Conservation (phyloP, 176 grass and related monocot species). For the Puya raimondii region DNA sequence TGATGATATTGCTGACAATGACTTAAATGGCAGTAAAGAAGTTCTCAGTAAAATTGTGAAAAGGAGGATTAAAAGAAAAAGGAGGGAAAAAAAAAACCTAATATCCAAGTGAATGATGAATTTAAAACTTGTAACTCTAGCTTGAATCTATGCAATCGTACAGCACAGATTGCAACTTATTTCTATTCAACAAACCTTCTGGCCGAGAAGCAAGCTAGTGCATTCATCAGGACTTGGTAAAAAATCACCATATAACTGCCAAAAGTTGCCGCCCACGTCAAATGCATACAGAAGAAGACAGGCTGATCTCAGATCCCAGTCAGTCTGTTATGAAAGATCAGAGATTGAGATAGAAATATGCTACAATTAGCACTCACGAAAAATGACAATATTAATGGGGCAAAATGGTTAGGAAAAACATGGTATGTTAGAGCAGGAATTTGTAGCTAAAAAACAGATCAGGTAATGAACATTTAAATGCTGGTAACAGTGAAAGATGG, state of each 20-base stretch:
- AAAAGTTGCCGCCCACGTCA: conserved; percentile 77
- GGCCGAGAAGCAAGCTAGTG: conserved; percentile 80
- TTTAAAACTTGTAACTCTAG: neutral
- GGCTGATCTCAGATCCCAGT: conserved; percentile 88
- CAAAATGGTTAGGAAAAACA: too few species aligned
- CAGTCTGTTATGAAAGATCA: conserved; percentile 36
- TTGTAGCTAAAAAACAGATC: neutral
- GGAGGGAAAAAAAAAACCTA: neutral
- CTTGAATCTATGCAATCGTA: neutral
- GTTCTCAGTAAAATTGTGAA: too few species aligned
- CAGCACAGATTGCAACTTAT: neutral
- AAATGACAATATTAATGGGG: too few species aligned
- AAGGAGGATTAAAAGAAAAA: too few species aligned
- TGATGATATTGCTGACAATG: too few species aligned
- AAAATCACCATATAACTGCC: conserved; percentile 92
- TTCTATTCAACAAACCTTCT: conserved; percentile 47
- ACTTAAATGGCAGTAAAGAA: too few species aligned
- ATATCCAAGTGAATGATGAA: neutral
- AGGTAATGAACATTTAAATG: neutral
- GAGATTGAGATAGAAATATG: neutral
- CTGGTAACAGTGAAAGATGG: too few species aligned
- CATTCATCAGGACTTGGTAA: conserved; percentile 82
- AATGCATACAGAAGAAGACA: conserved; percentile 83
- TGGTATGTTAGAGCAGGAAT: too few species aligned
- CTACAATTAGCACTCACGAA: neutral